Conservation (phyloP, 352 stramenopile genomes). For the Blastocystis sp. region DNA sequence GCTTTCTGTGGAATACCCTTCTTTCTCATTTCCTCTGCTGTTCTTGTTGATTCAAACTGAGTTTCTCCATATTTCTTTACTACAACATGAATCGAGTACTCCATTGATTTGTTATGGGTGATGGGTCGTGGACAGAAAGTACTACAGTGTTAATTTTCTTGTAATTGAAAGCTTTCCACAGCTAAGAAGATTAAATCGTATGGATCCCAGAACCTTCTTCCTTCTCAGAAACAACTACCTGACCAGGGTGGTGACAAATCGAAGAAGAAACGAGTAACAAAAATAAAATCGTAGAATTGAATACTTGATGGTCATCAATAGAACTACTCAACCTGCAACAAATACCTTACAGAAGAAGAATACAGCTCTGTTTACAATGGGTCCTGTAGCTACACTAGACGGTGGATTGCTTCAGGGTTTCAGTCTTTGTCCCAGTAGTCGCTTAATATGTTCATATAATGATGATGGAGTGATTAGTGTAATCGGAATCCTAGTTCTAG, state of each 20-base stretch:
- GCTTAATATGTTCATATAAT: no score
- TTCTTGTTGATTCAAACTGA: not conserved
- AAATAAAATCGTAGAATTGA: no score
- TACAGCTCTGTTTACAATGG: no score
- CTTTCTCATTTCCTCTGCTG: constrained; percentile 18
- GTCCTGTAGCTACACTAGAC: no score
- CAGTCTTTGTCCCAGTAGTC: no score
- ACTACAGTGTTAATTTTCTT: no score
- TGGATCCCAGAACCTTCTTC: not conserved
- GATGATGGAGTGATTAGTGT: no score
- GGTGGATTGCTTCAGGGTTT: no score
- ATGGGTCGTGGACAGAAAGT: not conserved
- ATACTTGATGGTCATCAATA: no score
- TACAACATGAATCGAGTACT: not conserved
- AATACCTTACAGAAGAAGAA: no score
- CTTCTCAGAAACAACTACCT: not conserved
- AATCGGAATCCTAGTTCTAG: no score
- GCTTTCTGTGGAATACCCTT: not conserved
- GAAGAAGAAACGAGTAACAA: not conserved
- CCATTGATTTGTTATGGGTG: not conserved
- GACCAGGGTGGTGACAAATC: not conserved
- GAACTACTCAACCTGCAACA: no score
- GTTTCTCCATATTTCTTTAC: not conserved
- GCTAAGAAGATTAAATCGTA: not conserved
- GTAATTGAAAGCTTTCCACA: not conserved